These are phyloP conservation scores for Verticillium isaacii DNA, from an alignment of 2,329 filamentous ascomycete genomes.

Conservation along the genomic window DNA sequence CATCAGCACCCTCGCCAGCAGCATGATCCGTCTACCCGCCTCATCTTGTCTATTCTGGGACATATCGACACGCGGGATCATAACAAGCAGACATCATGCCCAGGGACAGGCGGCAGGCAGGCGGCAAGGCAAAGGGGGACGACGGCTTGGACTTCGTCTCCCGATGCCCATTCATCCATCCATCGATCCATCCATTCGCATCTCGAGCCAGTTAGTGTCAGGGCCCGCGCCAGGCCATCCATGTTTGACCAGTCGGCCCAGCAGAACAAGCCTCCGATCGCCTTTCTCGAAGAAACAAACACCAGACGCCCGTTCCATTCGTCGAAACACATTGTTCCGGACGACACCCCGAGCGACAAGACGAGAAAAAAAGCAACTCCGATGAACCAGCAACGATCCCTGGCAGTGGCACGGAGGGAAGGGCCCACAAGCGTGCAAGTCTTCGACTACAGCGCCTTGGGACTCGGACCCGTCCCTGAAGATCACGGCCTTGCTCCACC, in stretches of 20 bases:
- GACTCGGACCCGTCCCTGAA: background rate
- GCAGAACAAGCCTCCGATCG: background rate
- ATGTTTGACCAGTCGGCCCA: background rate
- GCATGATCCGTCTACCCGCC: background rate
- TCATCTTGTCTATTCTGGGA: background rate
- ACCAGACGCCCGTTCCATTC: background rate
- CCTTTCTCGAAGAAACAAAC: background rate
- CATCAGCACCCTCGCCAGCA: background rate
- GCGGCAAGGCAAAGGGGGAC: too few species aligned
- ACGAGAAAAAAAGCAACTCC: background rate
- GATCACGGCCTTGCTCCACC: background rate
- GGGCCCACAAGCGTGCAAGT: background rate
- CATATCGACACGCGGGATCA: background rate
- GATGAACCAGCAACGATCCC: background rate
- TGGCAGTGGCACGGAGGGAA: background rate
- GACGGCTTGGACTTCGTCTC: too few species aligned
- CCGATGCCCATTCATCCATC: too few species aligned
- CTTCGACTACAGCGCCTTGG: background rate
- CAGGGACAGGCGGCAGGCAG: too few species aligned
- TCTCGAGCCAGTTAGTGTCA: too few species aligned
- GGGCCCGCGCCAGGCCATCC: background rate
- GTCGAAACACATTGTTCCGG: background rate
- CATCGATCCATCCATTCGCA: too few species aligned
- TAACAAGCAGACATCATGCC: too few species aligned
- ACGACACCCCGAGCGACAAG: background rate